Base-by-base conservation (phyloP, 805 yeast genomes). In the Candida coquimbonensis region DNA sequence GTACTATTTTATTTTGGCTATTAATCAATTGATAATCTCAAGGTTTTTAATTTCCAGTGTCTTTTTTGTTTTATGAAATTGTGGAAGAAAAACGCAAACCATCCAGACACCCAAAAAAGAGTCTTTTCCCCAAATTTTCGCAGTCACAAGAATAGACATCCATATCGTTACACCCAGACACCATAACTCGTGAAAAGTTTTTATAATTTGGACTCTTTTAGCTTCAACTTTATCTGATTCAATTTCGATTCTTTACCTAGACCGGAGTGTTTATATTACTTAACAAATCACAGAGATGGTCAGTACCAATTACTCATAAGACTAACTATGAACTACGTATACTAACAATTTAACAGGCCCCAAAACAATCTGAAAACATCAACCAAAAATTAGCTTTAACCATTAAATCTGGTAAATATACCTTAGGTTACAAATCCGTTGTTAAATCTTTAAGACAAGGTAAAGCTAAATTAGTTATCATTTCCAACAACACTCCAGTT, bases 401-500 rank as follows among this genome's bases (percentile, higher is more conserved):
- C 68, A 86, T 93, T 80, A 93, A 90, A 82, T 90, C 98, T 67
- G 99, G 99, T 82, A 93, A 93, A 80, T 91, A 88, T 83, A 85
- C 97, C 87, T 85, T 93, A 67, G 99, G 99, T 72, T 93, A 89
- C 96, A 91, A 91, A 82, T 87, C 97, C 63, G 91, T 95, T 73
- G 84, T 93, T 75, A 93, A 93, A 87, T 78, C 98, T 64, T 81
- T 93, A 73, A 90, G 99, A 81, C 87, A 87, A 74, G 97, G 96
- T 72, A 91, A 91, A 83, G 95, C 99, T 65, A 93, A 93, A 87
- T 83, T 93, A 74, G 78, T 93, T 72, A 85, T 93, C 78, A 82
- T 93, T 68, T 96, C 99, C 67, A 93, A 95, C 72, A 93, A 93
- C 93, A 93, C 98, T 69, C 99, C 99, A 78, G 95, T 91, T 67